A percentile compares a stretch with the other conserved stretches of the same genome.
Conservation (phyloP, 2,329 filamentous ascomycete species). For the Talaromyces albobiverticillius region DNA sequence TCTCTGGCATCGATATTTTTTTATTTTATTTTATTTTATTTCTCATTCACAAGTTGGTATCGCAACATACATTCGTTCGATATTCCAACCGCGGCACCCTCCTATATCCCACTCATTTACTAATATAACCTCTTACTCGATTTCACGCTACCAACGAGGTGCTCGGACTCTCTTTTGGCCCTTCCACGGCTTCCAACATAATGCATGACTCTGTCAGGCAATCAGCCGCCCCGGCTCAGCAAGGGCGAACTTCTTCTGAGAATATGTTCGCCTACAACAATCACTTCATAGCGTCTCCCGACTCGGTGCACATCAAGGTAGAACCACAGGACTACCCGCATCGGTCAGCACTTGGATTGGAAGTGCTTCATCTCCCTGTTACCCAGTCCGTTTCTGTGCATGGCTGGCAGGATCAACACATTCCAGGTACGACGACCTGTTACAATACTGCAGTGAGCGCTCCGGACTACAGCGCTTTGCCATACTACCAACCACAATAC, state of each 20-base stretch:
- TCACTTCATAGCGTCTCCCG: conserved; percentile 23
- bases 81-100: not conserved
- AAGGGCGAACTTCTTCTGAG: conserved; percentile 14
- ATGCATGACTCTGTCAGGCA: conserved; percentile 26
- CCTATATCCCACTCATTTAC: not conserved
- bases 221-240: conserved; percentile 20
- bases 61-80: conserved; percentile 3
- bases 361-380: conserved; percentile 26
- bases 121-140: not conserved
- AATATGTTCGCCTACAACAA: conserved; percentile 17
- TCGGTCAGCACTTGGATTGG: conserved; percentile 26
- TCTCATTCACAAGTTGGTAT: not conserved
- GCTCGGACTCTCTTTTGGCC: not conserved
- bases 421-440: conserved; percentile 18
- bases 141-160: conserved; percentile 6
- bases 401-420: conserved; percentile 23
- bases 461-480: conserved; percentile 18
- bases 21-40: too few species aligned
- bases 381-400: conserved; percentile 22
- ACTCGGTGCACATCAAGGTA: conserved; percentile 13
- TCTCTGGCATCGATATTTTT: conserved; percentile 17
- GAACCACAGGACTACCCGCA: conserved; percentile 15
- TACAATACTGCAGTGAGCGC: conserved; percentile 22
- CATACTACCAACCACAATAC: conserved; percentile 26
- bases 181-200: conserved; percentile 5